Percentiles rank a stretch among this genome's conserved stretches.
These are phyloP conservation scores for Starmerella bacillaris DNA, from an alignment of 805 yeast genomes.

Conservation along the genomic window DNA sequence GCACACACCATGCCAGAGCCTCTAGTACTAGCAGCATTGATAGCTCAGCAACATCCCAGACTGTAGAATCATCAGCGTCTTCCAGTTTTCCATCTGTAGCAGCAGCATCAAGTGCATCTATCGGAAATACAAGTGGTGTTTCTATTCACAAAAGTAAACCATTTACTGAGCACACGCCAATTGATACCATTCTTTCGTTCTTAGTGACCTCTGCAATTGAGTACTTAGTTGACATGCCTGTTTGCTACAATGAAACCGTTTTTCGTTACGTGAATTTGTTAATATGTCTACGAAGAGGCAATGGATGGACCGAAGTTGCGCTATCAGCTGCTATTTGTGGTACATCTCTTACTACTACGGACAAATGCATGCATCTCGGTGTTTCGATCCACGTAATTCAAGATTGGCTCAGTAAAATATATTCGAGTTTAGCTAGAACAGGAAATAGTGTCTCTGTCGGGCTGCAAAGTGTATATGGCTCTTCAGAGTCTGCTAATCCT, in stretches of 20 bases:
- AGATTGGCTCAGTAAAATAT: background rate
- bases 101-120: background rate
- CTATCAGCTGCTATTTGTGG: constrained; percentile 32
- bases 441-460: no score
- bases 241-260: constrained; percentile 54
- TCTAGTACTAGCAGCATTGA: constrained; percentile 1
- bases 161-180: constrained; percentile 22
- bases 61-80: background rate
- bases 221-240: constrained; percentile 13
- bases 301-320: constrained; percentile 29
- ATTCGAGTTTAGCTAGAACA: no score
- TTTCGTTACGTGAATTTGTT: constrained; percentile 46
- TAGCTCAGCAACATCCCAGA: background rate
- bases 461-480: no score
- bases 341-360: constrained; percentile 12
- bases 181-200: constrained; percentile 9
- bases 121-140: background rate
- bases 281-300: constrained; percentile 28
- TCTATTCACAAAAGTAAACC: constrained; percentile 5
- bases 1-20: background rate
- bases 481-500: no score
- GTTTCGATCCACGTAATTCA: background rate
- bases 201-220: constrained; percentile 20
- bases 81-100: background rate
- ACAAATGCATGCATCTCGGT: constrained; percentile 30